Conservation (phyloP, 768 basidiomycete genomes). For the Boletus sp. region DNA sequence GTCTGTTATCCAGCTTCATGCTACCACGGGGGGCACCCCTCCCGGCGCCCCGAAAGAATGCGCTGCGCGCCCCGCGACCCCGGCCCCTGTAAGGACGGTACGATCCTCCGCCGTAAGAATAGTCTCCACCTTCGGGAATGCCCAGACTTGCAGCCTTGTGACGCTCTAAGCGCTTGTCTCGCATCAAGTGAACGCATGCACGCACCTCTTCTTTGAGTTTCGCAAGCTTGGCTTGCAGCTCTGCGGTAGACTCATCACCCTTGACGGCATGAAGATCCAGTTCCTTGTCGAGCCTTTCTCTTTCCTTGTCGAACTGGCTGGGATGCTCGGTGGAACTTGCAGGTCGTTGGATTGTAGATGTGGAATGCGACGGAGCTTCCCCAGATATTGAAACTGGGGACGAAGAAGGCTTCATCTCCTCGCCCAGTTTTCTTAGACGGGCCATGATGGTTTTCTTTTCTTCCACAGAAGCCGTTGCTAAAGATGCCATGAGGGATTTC, state of each 20-base stretch:
- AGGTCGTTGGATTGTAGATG: conserved; percentile 24
- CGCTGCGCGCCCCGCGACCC: conserved; percentile 54
- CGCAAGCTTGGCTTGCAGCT: conserved; percentile 70
- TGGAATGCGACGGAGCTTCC: conserved; percentile 28
- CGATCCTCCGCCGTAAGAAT: conserved; percentile 34
- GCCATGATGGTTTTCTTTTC: conserved; percentile 82
- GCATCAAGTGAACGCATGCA: conserved; percentile 7
- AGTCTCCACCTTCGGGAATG: conserved; percentile 48
- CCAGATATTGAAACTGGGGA: conserved; percentile 29
- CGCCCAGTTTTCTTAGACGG: conserved; percentile 69
- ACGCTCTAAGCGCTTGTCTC: conserved; percentile 7
- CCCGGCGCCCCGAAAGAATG: conserved; percentile 57
- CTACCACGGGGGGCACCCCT: conserved; percentile 70
- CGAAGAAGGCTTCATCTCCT: conserved; percentile 64
- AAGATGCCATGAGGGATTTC: conserved; percentile 74
- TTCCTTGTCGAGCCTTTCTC: conserved; percentile 76
- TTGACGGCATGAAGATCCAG: conserved; percentile 59
- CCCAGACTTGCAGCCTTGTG: conserved; percentile 73
- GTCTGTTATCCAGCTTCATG: conserved; percentile 90
- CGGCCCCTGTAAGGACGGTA: conserved; percentile 72
- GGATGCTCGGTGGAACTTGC: conserved; percentile 27
- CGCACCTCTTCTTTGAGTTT: conserved; percentile 78
- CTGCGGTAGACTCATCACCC: conserved; percentile 56
- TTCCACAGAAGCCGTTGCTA: conserved; percentile 59
- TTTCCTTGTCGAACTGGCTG: conserved; percentile 54